Evolutionary conservation across 768 basidiomycete species (phyloP).

Genomic region (Holtermannia corniformis): DNA sequence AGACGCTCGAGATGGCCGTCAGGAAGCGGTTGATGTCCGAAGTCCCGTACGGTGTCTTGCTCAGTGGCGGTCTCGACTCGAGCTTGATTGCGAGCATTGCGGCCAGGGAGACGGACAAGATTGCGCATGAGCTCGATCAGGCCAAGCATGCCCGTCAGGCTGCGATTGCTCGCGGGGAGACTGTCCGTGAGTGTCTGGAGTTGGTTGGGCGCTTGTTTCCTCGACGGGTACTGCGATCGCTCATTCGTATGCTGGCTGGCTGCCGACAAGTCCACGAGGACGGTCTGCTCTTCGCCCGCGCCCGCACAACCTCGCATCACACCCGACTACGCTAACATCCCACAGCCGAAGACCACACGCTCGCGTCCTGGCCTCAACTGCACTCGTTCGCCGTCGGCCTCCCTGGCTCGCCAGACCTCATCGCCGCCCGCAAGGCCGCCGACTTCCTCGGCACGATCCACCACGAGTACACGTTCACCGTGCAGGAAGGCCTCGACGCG

Average conservation of each 20-base stretch:
- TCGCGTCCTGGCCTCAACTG: slow-evolving; percentile 85
- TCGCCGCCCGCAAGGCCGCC: slow-evolving; percentile 88
- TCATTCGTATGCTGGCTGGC: neutral
- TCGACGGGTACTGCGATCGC: neutral
- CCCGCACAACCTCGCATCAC: too few relatives aligned
- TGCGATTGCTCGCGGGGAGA: slow-evolving; percentile 25
- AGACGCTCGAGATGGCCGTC: slow-evolving; percentile 81
- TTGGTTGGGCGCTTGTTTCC: neutral
- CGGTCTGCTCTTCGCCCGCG: too few relatives aligned
- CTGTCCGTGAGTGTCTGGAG: slow-evolving; percentile 15
- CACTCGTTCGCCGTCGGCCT: slow-evolving; percentile 98
- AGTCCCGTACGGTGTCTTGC: slow-evolving; percentile 92
- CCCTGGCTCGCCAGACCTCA: slow-evolving; percentile 84
- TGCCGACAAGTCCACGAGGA: too few relatives aligned
- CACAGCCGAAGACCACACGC: slow-evolving; percentile 44
- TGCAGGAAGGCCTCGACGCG: slow-evolving; percentile 94
- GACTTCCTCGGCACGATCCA: slow-evolving; percentile 88
- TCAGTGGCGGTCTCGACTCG: slow-evolving; percentile 91
- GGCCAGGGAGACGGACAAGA: slow-evolving; percentile 85
- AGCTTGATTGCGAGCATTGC: slow-evolving; percentile 94
- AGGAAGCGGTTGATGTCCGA: slow-evolving; percentile 94
- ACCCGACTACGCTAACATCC: slow-evolving; percentile 15
- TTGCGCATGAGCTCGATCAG: slow-evolving; percentile 68
- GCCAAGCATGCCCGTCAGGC: slow-evolving; percentile 48
- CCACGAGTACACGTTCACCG: slow-evolving; percentile 95